Evolutionary conservation across 768 basidiomycete genomes (phyloP).

Genomic region (Boletus pseudopeckii): DNA sequence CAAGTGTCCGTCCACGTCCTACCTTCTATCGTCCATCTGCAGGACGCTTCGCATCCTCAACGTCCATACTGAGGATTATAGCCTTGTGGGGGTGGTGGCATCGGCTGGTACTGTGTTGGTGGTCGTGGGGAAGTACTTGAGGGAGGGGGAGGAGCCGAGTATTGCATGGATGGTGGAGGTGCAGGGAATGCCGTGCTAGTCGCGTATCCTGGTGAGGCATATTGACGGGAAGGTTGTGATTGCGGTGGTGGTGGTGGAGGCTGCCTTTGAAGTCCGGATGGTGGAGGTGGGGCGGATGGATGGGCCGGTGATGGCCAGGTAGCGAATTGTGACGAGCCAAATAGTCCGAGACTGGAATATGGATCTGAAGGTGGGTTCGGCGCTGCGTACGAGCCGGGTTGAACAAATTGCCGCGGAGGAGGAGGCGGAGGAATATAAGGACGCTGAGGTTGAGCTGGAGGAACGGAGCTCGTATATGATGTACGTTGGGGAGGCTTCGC

Average conservation of each 20-base stretch:
- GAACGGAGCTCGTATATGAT: constrained; percentile 19
- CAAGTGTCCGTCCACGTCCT: background rate
- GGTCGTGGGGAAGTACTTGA: constrained; percentile 15
- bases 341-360: constrained; percentile 33
- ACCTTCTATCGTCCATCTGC: background rate
- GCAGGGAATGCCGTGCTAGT: constrained; percentile 23
- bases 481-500: constrained; percentile 28
- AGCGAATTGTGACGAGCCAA: constrained; percentile 20
- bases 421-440: constrained; percentile 22
- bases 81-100: constrained; percentile 31
- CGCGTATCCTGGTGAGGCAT: constrained; percentile 13
- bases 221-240: constrained; percentile 22
- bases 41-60: constrained; percentile 6
- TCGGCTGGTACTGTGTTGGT: constrained; percentile 26
- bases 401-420: constrained; percentile 5
- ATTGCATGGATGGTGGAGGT: constrained; percentile 28
- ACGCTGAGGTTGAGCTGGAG: constrained; percentile 21
- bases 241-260: background rate
- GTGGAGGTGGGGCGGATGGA: constrained; percentile 20
- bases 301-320: constrained; percentile 1
- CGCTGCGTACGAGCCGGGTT: constrained; percentile 24
- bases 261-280: constrained; percentile 25
- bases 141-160: constrained; percentile 17
- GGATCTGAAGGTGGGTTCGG: constrained; percentile 31
- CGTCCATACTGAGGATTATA: constrained; percentile 26